phyloP scores from a whole-genome alignment of 768 basidiomycete genomes.

The Cystofilobasidium ferigula region DNA sequence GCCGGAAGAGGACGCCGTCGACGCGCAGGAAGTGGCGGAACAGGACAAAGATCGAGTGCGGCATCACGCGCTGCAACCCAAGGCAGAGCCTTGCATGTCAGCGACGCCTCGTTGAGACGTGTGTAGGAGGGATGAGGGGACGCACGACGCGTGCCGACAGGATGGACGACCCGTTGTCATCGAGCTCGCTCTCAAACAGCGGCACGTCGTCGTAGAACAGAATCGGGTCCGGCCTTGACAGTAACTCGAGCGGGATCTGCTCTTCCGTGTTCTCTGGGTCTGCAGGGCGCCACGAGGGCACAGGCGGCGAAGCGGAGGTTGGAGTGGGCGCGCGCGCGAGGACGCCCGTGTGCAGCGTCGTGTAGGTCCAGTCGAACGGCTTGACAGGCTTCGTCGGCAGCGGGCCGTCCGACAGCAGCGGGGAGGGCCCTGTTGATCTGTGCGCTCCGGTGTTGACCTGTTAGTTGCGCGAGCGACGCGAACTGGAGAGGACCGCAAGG shows the following conservation, averaged over 20 bases:
- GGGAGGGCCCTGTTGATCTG: slow-evolving; percentile 25
- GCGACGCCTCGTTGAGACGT: neutral
- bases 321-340: neutral
- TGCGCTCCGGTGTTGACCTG: neutral
- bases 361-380: slow-evolving; percentile 97
- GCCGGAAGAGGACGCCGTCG: slow-evolving; percentile 85
- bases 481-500: neutral
- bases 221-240: slow-evolving; percentile 85
- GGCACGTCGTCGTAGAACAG: slow-evolving; percentile 95
- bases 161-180: slow-evolving; percentile 86
- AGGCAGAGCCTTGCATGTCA: neutral
- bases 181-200: slow-evolving; percentile 89
- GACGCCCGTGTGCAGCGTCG: slow-evolving; percentile 65
- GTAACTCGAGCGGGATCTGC: slow-evolving; percentile 66
- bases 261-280: slow-evolving; percentile 47
- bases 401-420: slow-evolving; percentile 28
- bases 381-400: slow-evolving; percentile 49
- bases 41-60: slow-evolving; percentile 81
- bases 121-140: slow-evolving; percentile 26
- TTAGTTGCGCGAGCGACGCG: neutral
- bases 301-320: neutral
- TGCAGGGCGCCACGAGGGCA: slow-evolving; percentile 39
- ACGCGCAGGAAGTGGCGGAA: slow-evolving; percentile 85
- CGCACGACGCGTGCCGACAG: slow-evolving; percentile 76
- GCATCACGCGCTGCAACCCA: slow-evolving; percentile 79